Evolutionary conservation across 2,329 filamentous ascomycete species (phyloP).

Genomic region (Phymatotrichopsis omnivora): DNA sequence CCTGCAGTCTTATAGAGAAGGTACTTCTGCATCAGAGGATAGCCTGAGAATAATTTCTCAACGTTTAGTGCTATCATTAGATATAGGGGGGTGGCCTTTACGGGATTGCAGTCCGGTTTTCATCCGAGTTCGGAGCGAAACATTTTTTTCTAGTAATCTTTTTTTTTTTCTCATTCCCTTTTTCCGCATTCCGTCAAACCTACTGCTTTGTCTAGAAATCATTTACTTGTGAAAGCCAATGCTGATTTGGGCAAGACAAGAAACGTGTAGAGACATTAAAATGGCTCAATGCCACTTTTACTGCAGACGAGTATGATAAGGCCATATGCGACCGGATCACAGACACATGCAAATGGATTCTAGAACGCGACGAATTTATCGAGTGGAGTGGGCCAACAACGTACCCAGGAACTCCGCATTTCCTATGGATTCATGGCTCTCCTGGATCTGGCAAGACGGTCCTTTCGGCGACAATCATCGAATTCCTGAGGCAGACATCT

Average conservation of each 20-base stretch:
- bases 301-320: constrained; percentile 1
- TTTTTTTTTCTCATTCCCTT: too few relatives aligned
- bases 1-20: too few relatives aligned
- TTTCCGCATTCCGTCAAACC: too few relatives aligned
- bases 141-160: too few relatives aligned
- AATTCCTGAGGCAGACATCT: background rate
- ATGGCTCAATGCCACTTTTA: background rate
- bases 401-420: background rate
- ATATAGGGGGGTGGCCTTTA: too few relatives aligned
- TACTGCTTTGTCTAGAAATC: too few relatives aligned
- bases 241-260: too few relatives aligned
- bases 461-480: constrained; percentile 6
- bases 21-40: too few relatives aligned
- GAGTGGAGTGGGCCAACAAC: background rate
- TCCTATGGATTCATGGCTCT: constrained; percentile 12
- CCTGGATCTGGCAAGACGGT: constrained; percentile 16
- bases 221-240: too few relatives aligned
- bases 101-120: too few relatives aligned
- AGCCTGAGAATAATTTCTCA: background rate
- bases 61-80: background rate
- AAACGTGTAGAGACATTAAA: background rate
- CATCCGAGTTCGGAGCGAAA: too few relatives aligned
- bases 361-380: background rate
- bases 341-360: constrained; percentile 8
- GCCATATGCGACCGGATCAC: background rate